Conservation (phyloP, 2,329 filamentous ascomycete genomes). For the Thielaviopsis punctulata region DNA sequence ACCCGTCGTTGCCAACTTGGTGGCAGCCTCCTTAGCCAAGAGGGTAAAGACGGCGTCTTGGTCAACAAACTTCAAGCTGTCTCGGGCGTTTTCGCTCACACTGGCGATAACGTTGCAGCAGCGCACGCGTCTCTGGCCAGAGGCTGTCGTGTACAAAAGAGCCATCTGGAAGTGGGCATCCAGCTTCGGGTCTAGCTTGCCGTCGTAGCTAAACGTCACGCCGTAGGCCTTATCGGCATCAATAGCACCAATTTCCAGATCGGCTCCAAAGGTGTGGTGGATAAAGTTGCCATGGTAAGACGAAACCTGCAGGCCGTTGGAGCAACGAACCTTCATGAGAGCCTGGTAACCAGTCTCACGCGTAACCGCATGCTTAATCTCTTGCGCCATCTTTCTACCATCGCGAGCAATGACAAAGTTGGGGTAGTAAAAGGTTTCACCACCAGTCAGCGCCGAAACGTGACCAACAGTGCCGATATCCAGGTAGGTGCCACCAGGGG, state of each 20-base stretch:
- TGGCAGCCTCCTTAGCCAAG: slow-evolving; percentile 82
- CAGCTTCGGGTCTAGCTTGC: slow-evolving; percentile 89
- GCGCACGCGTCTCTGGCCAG: slow-evolving; percentile 73
- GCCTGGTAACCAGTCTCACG: slow-evolving; percentile 90
- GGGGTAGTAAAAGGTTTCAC: slow-evolving; percentile 90
- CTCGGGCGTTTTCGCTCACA: slow-evolving; percentile 68
- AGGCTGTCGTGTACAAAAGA: slow-evolving; percentile 81
- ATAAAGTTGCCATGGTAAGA: slow-evolving; percentile 95
- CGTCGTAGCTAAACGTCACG: slow-evolving; percentile 86
- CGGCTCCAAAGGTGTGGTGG: slow-evolving; percentile 86
- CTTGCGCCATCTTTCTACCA: slow-evolving; percentile 62
- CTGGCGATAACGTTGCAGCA: slow-evolving; percentile 90
- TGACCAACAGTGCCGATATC: slow-evolving; percentile 88
- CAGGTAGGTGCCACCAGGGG: slow-evolving; percentile 77
- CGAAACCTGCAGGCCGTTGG: slow-evolving; percentile 82
- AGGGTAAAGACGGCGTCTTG: slow-evolving; percentile 83
- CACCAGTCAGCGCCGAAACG: slow-evolving; percentile 74
- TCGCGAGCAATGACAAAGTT: slow-evolving; percentile 87
- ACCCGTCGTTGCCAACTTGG: slow-evolving; percentile 57
- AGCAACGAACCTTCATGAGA: slow-evolving; percentile 95
- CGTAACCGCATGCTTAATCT: slow-evolving; percentile 72
- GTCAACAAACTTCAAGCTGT: slow-evolving; percentile 83
- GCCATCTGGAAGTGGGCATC: slow-evolving; percentile 97
- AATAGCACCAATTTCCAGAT: slow-evolving; percentile 82
- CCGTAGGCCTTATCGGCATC: slow-evolving; percentile 88